Evolutionary conservation across 2,329 filamentous ascomycete genomes (phyloP), one percentile per base, ranked within the genome.

Genomic region (Graphiopsis chlorocephala): DNA sequence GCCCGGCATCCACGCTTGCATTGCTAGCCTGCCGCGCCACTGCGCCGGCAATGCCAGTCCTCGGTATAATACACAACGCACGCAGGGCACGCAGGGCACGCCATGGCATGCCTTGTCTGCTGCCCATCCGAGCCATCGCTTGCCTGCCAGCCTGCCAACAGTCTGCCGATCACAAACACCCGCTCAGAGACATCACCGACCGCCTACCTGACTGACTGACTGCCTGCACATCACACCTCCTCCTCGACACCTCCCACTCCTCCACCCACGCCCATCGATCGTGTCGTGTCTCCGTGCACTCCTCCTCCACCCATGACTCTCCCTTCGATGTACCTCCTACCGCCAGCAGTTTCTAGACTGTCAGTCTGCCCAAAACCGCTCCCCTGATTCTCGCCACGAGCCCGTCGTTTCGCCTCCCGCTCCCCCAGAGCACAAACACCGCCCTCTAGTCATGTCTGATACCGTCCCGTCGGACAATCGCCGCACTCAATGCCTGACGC

Each of bases 351-450:
- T 26, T 25, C 58, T 23, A 31, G 26, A 53, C 50, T 17, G 50
- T 53, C 50, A 12, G 1, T 20, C 50, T 45, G 38, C 38, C 38
- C 35, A 28, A 53, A 31, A 53, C 50, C 50, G 17, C 35, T 47
- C 57, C 57, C 35, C 38, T 48, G 57, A 47, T 45, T 28, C 57
- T 29, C 17, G 26, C 57, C 17, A 26, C 31, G 28, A 28, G 26
- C n/a, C 58, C 42, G 58, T 33, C 20, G 58, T 61, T 61, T 61
- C 42, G 58, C 23, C 58, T 61, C 58, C 58, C 48, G 58, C 20
- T 58, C 55, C 58, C 58, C 58, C n/a, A 47, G 56, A 59, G n/a
- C 25, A 42, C 38, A 31, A 45, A 55, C 50, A 28, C 17, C 29
- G 26, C 20, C 55, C 33, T 58, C 55, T 56, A 33, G 31, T 35